A percentile compares a stretch with the other conserved stretches of the same genome.
These are phyloP conservation scores for Bretschneidera sinensis DNA, from an alignment of 345 rosid genomes.

Conservation along the genomic window DNA sequence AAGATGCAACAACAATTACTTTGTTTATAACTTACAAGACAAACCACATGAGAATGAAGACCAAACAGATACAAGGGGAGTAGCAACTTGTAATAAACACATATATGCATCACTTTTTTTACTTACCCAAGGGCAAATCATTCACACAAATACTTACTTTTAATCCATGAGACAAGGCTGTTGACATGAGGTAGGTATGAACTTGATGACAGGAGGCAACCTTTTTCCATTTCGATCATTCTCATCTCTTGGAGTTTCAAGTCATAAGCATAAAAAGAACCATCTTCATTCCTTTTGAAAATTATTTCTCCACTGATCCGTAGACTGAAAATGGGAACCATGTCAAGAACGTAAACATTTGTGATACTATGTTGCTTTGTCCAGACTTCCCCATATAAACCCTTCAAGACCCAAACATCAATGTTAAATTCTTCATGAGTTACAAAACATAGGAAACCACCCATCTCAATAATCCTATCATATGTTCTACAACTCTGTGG, in stretches of 20 bases:
- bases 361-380: conserved; percentile 28
- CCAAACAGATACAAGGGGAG: too few relatives aligned
- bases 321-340: conserved; percentile 37
- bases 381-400: conserved; percentile 23
- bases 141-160: background rate
- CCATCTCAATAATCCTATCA: conserved; percentile 39
- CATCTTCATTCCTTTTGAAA: conserved; percentile 34
- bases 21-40: too few relatives aligned
- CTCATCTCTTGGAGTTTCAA: conserved; percentile 21
- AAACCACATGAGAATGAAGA: too few relatives aligned
- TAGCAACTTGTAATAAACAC: too few relatives aligned
- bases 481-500: conserved; percentile 28
- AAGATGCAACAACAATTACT: too few relatives aligned
- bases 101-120: too few relatives aligned
- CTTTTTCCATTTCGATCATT: conserved; percentile 25
- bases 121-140: conserved; percentile 1
- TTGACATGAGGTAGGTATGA: conserved; percentile 37
- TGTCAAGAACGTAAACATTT: conserved; percentile 24
- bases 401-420: conserved; percentile 40
- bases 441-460: conserved; percentile 31
- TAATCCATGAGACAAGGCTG: conserved; percentile 44
- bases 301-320: conserved; percentile 33
- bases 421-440: conserved; percentile 31
- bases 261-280: conserved; percentile 29
- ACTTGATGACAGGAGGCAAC: background rate